Percentiles rank a stretch among this genome's conserved stretches.
phyloP scores from a whole-genome alignment of 192 early-diverging fungal genomes.

The Coemansia sp. region DNA sequence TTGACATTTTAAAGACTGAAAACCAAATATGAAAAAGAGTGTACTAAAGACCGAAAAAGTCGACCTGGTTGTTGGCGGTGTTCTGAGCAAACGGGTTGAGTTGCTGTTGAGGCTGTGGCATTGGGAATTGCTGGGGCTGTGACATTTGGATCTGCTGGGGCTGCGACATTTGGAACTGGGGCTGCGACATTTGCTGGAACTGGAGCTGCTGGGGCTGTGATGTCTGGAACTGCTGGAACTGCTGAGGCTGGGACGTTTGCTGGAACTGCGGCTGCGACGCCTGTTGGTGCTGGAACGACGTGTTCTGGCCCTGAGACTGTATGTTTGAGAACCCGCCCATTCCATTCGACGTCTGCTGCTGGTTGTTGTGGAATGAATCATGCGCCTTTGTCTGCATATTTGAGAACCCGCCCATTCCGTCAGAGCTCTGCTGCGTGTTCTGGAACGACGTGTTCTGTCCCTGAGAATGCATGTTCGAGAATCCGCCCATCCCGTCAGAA shows the following conservation, averaged over 20 bases:
- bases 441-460: constrained; percentile 2
- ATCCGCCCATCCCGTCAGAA: constrained; percentile 2
- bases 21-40: not conserved
- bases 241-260: not conserved
- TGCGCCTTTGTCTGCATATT: constrained; percentile 2
- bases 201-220: constrained; percentile 7
- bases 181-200: constrained; percentile 22
- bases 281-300: constrained; percentile 11
- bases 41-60: constrained; percentile 43
- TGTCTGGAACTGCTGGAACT: constrained; percentile 9
- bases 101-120: constrained; percentile 30
- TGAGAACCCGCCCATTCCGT: constrained; percentile 8
- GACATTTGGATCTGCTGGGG: constrained; percentile 9
- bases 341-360: constrained; percentile 22
- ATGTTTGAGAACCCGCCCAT: constrained; percentile 7
- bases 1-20: not conserved
- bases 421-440: constrained; percentile 15
- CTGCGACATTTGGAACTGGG: constrained; percentile 24
- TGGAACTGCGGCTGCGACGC: not conserved
- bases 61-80: constrained; percentile 21
- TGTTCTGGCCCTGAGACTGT: not conserved
- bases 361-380: not conserved
- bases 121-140: constrained; percentile 30
- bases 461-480: constrained; percentile 3
- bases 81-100: constrained; percentile 45